phyloP scores from a whole-genome alignment of 495 filamentous ascomycete genomes.

The Hypoxylon crocopeplum region DNA sequence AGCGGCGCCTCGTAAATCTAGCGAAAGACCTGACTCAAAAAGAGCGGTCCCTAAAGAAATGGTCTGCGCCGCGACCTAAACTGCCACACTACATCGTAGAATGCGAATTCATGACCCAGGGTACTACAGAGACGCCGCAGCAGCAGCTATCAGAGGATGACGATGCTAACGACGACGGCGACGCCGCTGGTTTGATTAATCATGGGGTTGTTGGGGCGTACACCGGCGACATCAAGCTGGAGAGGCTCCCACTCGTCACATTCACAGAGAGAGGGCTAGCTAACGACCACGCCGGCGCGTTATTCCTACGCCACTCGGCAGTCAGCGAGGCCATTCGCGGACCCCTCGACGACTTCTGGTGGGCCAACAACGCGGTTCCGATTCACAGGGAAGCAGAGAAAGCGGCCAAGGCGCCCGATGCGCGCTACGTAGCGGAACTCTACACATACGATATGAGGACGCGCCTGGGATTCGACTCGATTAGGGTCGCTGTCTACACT shows the following conservation, averaged over 20 bases:
- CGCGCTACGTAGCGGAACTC: constrained; percentile 11
- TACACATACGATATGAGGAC: constrained; percentile 9
- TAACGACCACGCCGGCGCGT: constrained; percentile 12
- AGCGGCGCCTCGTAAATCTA: constrained; percentile 16
- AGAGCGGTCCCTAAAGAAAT: constrained; percentile 7
- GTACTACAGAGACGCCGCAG: not conserved
- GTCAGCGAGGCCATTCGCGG: constrained; percentile 10
- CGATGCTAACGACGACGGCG: not conserved
- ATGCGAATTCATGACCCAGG: constrained; percentile 20
- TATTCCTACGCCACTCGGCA: constrained; percentile 19
- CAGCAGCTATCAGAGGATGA: not conserved
- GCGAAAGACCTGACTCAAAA: not conserved
- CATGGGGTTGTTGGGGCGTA: not conserved
- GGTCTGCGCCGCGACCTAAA: constrained; percentile 11
- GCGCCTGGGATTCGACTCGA: constrained; percentile 21
- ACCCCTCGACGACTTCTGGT: constrained; percentile 20
- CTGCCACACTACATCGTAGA: constrained; percentile 23
- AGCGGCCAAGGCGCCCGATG: not conserved
- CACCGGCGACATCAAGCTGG: constrained; percentile 5
- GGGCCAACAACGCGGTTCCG: constrained; percentile 1
- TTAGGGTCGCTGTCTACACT: constrained; percentile 15
- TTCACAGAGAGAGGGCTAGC: constrained; percentile 22
- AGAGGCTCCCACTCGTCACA: constrained; percentile 7
- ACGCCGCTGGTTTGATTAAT: not conserved
- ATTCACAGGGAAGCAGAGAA: constrained; percentile 5